Evolutionary conservation across 768 basidiomycete species (phyloP).

Genomic region (Lactifluus hygrophoroides): DNA sequence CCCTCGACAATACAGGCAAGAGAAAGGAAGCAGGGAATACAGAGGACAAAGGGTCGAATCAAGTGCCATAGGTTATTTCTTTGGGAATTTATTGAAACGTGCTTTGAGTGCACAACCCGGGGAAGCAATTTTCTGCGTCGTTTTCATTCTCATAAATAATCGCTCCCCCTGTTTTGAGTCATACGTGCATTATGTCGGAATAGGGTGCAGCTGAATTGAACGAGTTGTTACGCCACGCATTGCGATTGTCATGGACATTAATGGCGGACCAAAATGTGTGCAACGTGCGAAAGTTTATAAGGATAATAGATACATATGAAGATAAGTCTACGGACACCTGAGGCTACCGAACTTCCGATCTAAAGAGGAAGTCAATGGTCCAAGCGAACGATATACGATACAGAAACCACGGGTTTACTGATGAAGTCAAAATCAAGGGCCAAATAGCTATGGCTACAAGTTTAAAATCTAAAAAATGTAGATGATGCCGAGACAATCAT

Average conservation of each 20-base stretch:
- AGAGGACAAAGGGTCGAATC: not conserved
- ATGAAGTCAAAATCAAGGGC: not conserved
- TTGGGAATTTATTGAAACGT: too few species aligned
- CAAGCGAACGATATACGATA: not conserved
- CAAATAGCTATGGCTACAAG: slow-evolving; percentile 11
- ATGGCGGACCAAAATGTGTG: not conserved
- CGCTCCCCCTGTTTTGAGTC: too few species aligned
- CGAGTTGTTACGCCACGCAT: too few species aligned
- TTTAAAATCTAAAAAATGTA: not conserved
- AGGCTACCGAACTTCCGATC: not conserved
- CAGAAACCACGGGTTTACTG: not conserved
- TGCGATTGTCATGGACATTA: too few species aligned
- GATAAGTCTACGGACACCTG: not conserved
- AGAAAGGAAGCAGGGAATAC: not conserved
- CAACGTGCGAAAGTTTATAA: not conserved
- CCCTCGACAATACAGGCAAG: not conserved
- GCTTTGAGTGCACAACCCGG: too few species aligned
- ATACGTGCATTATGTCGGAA: too few species aligned
- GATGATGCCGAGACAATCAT: not conserved
- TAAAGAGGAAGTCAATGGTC: slow-evolving; percentile 1
- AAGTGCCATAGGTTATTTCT: not conserved
- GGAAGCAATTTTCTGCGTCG: too few species aligned
- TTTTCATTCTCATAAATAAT: too few species aligned
- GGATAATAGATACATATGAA: slow-evolving; percentile 1
- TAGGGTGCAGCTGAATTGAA: too few species aligned